Base-by-base conservation (phyloP, 306 rosid genomes). In the Inga leiocalycina region DNA sequence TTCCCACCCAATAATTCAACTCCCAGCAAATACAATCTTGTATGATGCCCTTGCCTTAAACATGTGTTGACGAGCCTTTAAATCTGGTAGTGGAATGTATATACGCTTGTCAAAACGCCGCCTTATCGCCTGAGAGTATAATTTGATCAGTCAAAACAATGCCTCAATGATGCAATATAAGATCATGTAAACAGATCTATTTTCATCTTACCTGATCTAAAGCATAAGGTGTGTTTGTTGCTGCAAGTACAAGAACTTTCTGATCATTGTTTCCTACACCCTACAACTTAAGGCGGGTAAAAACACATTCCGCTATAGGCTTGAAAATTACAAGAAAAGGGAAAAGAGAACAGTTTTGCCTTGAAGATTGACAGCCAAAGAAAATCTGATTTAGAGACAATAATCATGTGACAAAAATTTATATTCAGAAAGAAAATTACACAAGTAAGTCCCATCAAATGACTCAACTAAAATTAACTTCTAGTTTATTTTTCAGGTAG, bases 221-320 rank as follows among this genome's bases (percentile, higher is more conserved):
- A 62, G 99, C 95, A 86, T 94, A 97, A 16, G 99, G 99, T 30
- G 99, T 94, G 87, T 94, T 97, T 84, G 99, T 97, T 64, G 99
- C 98, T 52, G 99, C 99, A 83, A 97, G 98, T 85, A 97, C 99
- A 76, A 97, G 97, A 88, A 97, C 98, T 86, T 97, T 97, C 89
- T 97, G 91, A 71, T 97, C 99, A 88, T 89, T 92, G 91, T 88
- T 62, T 82, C 98, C 99, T 34, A 97, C 97, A 84, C 98, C 99
- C 99, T 97, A 88, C 22, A 79, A 76, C 7, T 14, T 74, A 41
- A 80, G 76, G 81, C 39, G 65, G 71, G 76, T 49, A 81, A 84
- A 61, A 74, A 10, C 65, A 71, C 78, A 84, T 52, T 66, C 79
- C 75, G 79, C 64, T 57, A 65, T 45, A 73, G 10, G 66, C 66